These are phyloP conservation scores for Hanseniaspora clermontiae DNA, from an alignment of 805 yeast species.

Conservation along the genomic window DNA sequence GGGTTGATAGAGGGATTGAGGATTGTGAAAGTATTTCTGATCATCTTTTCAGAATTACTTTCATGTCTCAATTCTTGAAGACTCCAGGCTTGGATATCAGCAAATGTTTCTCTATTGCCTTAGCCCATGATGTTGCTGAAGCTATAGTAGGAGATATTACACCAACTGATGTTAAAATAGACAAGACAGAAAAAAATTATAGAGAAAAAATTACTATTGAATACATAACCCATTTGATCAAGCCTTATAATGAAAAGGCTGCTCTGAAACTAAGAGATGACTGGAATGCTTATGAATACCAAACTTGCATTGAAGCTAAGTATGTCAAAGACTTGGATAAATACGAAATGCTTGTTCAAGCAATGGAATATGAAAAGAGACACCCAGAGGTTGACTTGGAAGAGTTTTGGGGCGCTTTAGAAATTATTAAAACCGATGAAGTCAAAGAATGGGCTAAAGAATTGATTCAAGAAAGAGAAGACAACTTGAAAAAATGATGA, in stretches of 20 bases:
- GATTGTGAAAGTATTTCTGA: constrained; percentile 63
- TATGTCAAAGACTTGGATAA: constrained; percentile 92
- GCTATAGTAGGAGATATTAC: constrained; percentile 89
- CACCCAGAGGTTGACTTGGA: constrained; percentile 46
- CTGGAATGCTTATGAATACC: constrained; percentile 85
- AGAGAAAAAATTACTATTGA: constrained; percentile 64
- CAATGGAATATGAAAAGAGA: constrained; percentile 69
- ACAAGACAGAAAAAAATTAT: constrained; percentile 70
- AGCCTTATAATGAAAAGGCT: constrained; percentile 50
- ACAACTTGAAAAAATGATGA: neutral
- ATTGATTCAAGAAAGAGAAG: constrained; percentile 35
- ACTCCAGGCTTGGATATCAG: constrained; percentile 43
- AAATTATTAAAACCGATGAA: constrained; percentile 56
- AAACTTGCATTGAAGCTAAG: constrained; percentile 66
- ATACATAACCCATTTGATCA: constrained; percentile 48
- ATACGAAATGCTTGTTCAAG: constrained; percentile 71
- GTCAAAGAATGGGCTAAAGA: constrained; percentile 58
- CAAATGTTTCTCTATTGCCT: constrained; percentile 71
- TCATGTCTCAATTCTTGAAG: constrained; percentile 57
- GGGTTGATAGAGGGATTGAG: constrained; percentile 54
- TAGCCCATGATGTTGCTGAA: constrained; percentile 92
- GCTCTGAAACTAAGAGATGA: constrained; percentile 53
- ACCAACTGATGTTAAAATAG: constrained; percentile 52
- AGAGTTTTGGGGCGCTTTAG: constrained; percentile 56
- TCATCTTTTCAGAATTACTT: constrained; percentile 91